Conservation (phyloP, 1,284 basidiomycete species). For the Ganoderma resinaceum region DNA sequence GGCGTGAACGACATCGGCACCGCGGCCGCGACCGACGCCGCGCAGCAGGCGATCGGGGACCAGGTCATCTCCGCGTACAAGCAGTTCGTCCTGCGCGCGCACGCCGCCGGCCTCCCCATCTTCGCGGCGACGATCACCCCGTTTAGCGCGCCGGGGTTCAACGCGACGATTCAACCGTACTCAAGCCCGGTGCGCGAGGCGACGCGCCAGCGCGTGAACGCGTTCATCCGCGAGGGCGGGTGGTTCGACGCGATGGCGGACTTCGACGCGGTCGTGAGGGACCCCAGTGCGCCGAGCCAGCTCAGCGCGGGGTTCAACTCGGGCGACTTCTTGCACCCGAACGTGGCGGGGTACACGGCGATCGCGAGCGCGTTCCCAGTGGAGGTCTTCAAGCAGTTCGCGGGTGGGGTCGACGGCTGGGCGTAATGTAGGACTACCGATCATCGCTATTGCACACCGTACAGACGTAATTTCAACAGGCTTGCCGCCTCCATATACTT, state of each 20-base stretch:
- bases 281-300: slow-evolving; percentile 47
- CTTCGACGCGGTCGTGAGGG: slow-evolving; percentile 52
- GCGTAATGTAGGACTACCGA: slow-evolving; percentile 9
- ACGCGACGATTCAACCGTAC: slow-evolving; percentile 46
- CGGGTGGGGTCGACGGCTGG: slow-evolving; percentile 35
- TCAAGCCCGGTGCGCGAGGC: slow-evolving; percentile 47
- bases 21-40: slow-evolving; percentile 42
- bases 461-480: neutral
- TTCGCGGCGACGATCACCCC: slow-evolving; percentile 60
- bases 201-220: slow-evolving; percentile 51
- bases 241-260: slow-evolving; percentile 56
- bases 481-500: neutral
- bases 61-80: slow-evolving; percentile 51
- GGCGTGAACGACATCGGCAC: slow-evolving; percentile 61
- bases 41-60: slow-evolving; percentile 48
- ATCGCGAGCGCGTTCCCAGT: slow-evolving; percentile 51
- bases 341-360: slow-evolving; percentile 51
- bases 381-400: slow-evolving; percentile 43
- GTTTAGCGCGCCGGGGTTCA: slow-evolving; percentile 45
- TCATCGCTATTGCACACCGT: neutral
- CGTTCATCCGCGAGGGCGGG: slow-evolving; percentile 49
- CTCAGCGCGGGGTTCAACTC: slow-evolving; percentile 47
- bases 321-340: slow-evolving; percentile 57
- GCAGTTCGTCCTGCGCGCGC: slow-evolving; percentile 52
- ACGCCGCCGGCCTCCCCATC: slow-evolving; percentile 50